Conservation (phyloP, 768 basidiomycete species). For the Mycena filopes region DNA sequence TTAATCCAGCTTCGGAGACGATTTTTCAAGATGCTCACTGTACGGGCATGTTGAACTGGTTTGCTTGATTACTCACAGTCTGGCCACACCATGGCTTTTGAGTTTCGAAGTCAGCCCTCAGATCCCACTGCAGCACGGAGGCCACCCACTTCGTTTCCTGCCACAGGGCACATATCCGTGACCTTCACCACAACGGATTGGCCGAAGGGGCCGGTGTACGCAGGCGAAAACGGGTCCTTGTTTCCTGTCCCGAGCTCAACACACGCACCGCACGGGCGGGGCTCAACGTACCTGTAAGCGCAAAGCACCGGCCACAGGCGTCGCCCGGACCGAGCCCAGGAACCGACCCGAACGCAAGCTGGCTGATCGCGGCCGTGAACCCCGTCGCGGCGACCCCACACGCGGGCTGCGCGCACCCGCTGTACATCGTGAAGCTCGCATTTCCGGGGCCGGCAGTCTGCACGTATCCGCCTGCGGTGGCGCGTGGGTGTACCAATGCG, state of each 20-base stretch:
- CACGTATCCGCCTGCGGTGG: conserved; percentile 61
- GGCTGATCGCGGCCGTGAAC: conserved; percentile 67
- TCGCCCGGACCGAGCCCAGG: conserved; percentile 65
- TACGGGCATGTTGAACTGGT: conserved; percentile 56
- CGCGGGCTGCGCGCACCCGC: conserved; percentile 58
- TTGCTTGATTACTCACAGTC: conserved; percentile 50
- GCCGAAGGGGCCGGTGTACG: conserved; percentile 59
- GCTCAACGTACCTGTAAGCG: conserved; percentile 52
- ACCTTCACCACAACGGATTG: conserved; percentile 65
- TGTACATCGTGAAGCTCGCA: conserved; percentile 69
- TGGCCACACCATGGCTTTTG: conserved; percentile 65
- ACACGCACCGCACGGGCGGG: no score
- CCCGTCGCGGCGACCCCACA: conserved; percentile 62
- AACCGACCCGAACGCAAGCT: conserved; percentile 63
- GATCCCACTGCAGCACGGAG: no score
- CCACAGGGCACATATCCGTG: conserved; percentile 56
- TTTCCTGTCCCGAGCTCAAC: no score
- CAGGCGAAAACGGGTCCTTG: conserved; percentile 62
- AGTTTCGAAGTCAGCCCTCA: background rate
- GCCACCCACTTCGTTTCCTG: conserved; percentile 52
- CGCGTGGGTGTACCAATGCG: conserved; percentile 13
- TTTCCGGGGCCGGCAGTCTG: conserved; percentile 59
- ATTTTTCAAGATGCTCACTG: conserved; percentile 51
- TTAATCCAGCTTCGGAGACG: background rate
- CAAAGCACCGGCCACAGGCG: conserved; percentile 72